Evolutionary conservation across 495 filamentous ascomycete genomes (phyloP).

Genomic region (Cercophora samala): DNA sequence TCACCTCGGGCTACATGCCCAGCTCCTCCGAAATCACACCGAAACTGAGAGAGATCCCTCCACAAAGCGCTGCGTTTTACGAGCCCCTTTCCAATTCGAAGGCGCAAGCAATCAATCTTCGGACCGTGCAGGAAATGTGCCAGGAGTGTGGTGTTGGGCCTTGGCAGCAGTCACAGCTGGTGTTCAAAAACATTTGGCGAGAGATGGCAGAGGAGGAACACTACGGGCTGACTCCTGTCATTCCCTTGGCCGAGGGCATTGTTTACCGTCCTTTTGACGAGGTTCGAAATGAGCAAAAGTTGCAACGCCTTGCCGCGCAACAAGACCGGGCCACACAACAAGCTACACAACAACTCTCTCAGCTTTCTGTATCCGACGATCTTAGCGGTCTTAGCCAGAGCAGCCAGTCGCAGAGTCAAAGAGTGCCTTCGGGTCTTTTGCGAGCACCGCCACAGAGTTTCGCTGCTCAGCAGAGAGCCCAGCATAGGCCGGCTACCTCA

Average conservation of each 20-base stretch:
- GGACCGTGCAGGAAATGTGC: slow-evolving; percentile 43
- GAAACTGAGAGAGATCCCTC: slow-evolving; percentile 49
- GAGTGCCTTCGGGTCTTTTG: slow-evolving; percentile 32
- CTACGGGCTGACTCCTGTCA: slow-evolving; percentile 62
- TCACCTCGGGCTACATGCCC: slow-evolving; percentile 62
- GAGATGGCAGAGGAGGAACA: slow-evolving; percentile 70
- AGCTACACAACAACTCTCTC: slow-evolving; percentile 15
- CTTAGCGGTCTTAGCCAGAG: slow-evolving; percentile 28
- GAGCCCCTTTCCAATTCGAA: slow-evolving; percentile 21
- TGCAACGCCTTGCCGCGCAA: slow-evolving; percentile 21
- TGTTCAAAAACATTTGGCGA: slow-evolving; percentile 59
- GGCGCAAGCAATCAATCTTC: slow-evolving; percentile 31
- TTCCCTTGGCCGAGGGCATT: slow-evolving; percentile 64
- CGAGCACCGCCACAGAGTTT: slow-evolving; percentile 53
- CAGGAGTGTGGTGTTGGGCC: slow-evolving; percentile 49
- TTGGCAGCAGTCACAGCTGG: slow-evolving; percentile 38
- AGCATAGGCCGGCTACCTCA: slow-evolving; percentile 36
- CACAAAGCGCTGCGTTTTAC: slow-evolving; percentile 44
- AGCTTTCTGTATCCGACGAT: slow-evolving; percentile 23
- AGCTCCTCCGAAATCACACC: slow-evolving; percentile 46
- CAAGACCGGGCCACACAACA: slow-evolving; percentile 20
- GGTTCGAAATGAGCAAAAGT: slow-evolving; percentile 32
- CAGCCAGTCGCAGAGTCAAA: slow-evolving; percentile 13
- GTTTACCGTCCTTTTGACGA: slow-evolving; percentile 62
- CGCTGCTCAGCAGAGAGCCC: slow-evolving; percentile 57